A percentile compares a stretch with the other conserved stretches of the same genome.
phyloP scores from a whole-genome alignment of 2,329 filamentous ascomycete genomes.

The Claviceps arundinis region DNA sequence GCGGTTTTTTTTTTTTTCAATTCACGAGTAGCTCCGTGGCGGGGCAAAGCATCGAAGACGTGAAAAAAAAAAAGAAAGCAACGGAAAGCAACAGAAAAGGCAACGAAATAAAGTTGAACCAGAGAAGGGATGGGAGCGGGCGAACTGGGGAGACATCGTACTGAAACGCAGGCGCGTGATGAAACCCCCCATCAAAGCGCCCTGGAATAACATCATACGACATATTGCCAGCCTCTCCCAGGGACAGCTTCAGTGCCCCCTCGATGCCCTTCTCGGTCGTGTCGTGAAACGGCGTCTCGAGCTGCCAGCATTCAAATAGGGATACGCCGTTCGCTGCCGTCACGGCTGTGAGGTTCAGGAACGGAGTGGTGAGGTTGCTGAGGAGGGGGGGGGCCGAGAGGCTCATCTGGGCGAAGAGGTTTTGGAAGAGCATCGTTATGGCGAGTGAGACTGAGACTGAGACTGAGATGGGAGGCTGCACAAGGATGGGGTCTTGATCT shows the following conservation, averaged over 20 bases:
- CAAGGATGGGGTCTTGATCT: no score
- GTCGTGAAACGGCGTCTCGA: conserved; percentile 12
- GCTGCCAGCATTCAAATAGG: conserved; percentile 32
- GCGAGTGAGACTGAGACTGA: no score
- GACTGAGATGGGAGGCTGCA: no score
- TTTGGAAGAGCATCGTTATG: background rate
- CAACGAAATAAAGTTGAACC: no score
- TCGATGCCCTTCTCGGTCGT: conserved; percentile 19
- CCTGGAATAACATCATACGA: conserved; percentile 25
- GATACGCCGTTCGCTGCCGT: conserved; percentile 23
- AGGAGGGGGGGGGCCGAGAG: background rate
- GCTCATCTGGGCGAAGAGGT: background rate
- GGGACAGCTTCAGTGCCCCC: conserved; percentile 15
- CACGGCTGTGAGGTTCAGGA: conserved; percentile 29
- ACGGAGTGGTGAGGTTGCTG: conserved; percentile 1
- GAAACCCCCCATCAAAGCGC: conserved; percentile 24
- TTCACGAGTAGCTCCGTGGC: no score
- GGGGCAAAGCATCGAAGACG: no score
- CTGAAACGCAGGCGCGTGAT: conserved; percentile 29
- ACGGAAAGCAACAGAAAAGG: background rate
- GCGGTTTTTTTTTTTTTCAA: background rate
- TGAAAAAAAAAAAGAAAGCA: background rate
- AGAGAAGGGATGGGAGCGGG: no score
- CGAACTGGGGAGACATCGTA: conserved; percentile 11
- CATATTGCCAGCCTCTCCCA: conserved; percentile 20